phyloP scores from a whole-genome alignment of 805 yeast species.

The Ogataea minuta region DNA sequence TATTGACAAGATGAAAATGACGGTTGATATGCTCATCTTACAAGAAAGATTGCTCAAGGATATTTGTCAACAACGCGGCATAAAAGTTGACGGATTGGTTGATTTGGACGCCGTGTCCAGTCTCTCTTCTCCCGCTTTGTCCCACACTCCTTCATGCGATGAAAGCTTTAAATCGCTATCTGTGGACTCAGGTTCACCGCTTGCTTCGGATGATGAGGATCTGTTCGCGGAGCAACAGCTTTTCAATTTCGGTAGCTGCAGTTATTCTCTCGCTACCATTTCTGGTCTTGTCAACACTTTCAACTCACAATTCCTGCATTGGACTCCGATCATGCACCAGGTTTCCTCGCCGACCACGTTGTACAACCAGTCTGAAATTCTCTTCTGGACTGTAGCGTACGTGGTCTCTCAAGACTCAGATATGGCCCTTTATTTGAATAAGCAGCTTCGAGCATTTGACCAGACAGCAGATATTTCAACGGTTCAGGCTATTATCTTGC shows the following conservation, averaged over 20 bases:
- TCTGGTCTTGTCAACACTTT: conserved; percentile 17
- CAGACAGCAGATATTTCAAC: conserved; percentile 11
- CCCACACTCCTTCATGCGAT: conserved; percentile 2
- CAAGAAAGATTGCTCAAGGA: conserved; percentile 27
- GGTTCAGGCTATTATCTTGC: conserved; percentile 27
- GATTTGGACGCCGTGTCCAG: conserved; percentile 22
- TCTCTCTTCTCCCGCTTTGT: conserved; percentile 4
- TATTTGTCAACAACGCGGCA: conserved; percentile 27
- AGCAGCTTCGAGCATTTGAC: conserved; percentile 21
- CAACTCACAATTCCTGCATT: conserved; percentile 21
- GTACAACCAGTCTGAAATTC: conserved; percentile 21
- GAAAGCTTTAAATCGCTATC: conserved; percentile 7
- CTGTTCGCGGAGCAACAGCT: not conserved
- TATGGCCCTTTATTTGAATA: conserved; percentile 18
- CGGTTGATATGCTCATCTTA: conserved; percentile 30
- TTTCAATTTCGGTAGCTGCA: conserved; percentile 10
- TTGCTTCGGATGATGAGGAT: conserved; percentile 7
- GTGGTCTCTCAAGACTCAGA: conserved; percentile 18
- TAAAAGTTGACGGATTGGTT: conserved; percentile 31
- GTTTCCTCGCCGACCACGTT: conserved; percentile 23
- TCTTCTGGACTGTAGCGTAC: conserved; percentile 35
- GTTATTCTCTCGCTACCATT: conserved; percentile 15
- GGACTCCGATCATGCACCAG: conserved; percentile 28
- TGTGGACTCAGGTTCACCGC: conserved; percentile 6
- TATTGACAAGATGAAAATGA: conserved; percentile 30